Base-by-base conservation (phyloP, 768 basidiomycete genomes). In the Floccularia luteovirens region DNA sequence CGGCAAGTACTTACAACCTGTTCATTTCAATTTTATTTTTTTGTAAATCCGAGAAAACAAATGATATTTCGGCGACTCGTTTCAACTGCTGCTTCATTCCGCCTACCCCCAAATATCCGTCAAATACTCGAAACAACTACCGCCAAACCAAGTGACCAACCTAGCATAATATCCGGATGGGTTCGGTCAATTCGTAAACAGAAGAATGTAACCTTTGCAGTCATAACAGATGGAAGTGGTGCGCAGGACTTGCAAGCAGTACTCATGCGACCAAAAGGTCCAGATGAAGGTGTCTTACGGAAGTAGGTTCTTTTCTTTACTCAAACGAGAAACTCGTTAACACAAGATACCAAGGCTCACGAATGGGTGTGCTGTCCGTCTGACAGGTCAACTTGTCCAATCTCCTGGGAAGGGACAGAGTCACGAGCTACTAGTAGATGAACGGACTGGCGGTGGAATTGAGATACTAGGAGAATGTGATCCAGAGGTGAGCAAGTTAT, bases 121-220 rank as follows among this genome's bases (percentile, higher is more conserved):
- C 59, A 62, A 24, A 52, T 63, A 10, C 50, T 64, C 13, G 31
- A 23, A 30, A 22, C 48, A 30, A 35, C 40, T 33, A 11, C 23
- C 20, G 27, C 7, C 35, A 31, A 35, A 38, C 31, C 28, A 39
- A 36, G 24, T 8, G 16, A 32, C 6, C 34, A 22, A 39, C 34
- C 45, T 1, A 54, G 69, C 0, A 67, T 67, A 13, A 70, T 93
- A 7, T 76, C 79, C 31, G 92, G 88, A 38, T 94, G 90, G 89
- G 69, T 97, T 41, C 83, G 82, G 50, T 89, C 86, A 2, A 73
- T 93, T 28, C 73, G 91, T 30, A 74, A 78, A 30, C 90, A 94
- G 63, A 94, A 94, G 66, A 79, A 80, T 37, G 70, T 91, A n/a
- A 72, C 88, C 2, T 97, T 96, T 54, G 82, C 80, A 10, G 77